A percentile compares a stretch with the other conserved stretches of the same genome.
These are phyloP conservation scores for Verticillium klebahnii DNA, from an alignment of 2,329 filamentous ascomycete genomes.

Conservation along the genomic window DNA sequence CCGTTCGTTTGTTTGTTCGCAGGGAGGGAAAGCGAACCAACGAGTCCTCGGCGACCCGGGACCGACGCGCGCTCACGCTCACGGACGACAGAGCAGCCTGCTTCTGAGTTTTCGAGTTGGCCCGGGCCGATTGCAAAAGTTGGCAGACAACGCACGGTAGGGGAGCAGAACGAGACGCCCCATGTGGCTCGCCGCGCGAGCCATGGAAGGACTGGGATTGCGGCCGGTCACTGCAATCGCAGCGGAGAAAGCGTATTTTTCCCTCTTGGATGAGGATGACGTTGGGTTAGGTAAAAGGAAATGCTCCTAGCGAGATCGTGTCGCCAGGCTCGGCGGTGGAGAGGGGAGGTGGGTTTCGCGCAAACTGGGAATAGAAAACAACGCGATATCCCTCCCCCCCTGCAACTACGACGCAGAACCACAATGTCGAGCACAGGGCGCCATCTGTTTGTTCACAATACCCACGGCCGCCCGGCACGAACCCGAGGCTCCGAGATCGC, in stretches of 20 bases:
- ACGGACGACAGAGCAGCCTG: background rate
- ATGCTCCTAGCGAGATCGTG: background rate
- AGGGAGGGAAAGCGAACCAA: too few relatives aligned
- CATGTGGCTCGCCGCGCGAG: background rate
- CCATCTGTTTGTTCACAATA: background rate
- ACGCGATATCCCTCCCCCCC: too few relatives aligned
- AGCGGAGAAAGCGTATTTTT: background rate
- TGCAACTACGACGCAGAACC: background rate
- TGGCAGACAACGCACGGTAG: background rate
- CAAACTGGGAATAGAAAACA: too few relatives aligned
- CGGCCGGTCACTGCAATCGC: background rate
- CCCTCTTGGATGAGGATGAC: background rate
- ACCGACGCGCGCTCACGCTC: too few relatives aligned
- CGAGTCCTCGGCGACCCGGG: too few relatives aligned
- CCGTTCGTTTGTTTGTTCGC: background rate
- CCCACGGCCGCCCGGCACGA: background rate
- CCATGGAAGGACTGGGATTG: background rate
- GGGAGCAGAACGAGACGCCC: background rate
- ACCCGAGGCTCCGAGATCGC: constrained; percentile 2
- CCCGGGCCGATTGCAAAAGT: background rate
- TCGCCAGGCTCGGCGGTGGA: background rate
- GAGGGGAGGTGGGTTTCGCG: too few relatives aligned
- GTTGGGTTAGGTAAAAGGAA: background rate
- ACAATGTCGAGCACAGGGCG: background rate
- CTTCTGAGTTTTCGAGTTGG: background rate